phyloP scores from a whole-genome alignment of 371 early-diverging fungal genomes.

The Catenaria anguillulae region DNA sequence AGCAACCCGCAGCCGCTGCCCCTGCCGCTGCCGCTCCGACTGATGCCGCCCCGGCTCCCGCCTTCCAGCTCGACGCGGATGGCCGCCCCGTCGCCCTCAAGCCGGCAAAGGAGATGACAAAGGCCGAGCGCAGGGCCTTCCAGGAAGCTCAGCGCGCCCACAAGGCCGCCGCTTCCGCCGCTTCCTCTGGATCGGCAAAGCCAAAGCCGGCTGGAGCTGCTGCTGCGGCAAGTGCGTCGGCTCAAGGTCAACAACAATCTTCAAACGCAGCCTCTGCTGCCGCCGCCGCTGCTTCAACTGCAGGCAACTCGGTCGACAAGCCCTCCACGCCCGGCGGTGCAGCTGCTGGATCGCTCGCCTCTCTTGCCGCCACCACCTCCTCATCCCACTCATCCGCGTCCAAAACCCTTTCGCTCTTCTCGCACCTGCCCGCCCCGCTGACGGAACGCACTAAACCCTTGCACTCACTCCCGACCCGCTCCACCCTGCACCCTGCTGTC shows the following conservation, averaged over 20 bases:
- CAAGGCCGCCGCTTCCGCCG: constrained; percentile 5
- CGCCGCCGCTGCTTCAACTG: background rate
- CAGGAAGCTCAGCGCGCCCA: constrained; percentile 25
- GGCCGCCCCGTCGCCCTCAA: constrained; percentile 20
- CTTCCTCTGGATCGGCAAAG: background rate
- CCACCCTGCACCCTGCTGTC: constrained; percentile 75
- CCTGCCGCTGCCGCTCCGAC: background rate
- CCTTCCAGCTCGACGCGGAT: background rate
- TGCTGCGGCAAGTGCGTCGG: background rate
- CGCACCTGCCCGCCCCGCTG: constrained; percentile 28
- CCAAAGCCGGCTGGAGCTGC: background rate
- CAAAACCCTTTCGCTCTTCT: constrained; percentile 25
- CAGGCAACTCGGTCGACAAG: too few relatives aligned
- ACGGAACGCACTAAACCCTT: background rate
- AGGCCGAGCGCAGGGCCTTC: constrained; percentile 72
- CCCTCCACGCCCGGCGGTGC: background rate
- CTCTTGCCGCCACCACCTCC: background rate
- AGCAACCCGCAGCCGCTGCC: background rate
- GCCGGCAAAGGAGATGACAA: constrained; percentile 66
- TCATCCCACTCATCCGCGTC: too few relatives aligned
- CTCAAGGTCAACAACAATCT: background rate
- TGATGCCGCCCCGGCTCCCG: background rate
- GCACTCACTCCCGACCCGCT: constrained; percentile 23
- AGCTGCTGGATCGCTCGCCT: constrained; percentile 6
- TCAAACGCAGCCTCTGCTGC: background rate